phyloP scores from a whole-genome alignment of 257 asterid species.

The Nicotiana undulata region DNA sequence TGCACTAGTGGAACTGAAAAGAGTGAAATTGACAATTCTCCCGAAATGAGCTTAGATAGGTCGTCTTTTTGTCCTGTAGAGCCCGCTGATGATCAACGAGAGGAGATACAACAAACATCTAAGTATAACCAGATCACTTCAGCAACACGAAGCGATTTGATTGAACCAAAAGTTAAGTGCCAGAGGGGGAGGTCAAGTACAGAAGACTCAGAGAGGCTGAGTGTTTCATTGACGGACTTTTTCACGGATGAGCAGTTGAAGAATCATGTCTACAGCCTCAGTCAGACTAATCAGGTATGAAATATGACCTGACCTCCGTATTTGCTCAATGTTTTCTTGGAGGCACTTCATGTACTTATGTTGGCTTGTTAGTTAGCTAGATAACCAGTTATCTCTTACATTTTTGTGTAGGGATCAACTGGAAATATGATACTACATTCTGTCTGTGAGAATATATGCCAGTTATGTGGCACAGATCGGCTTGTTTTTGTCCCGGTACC shows the following conservation, averaged over 20 bases:
- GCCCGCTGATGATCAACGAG: constrained; percentile 9
- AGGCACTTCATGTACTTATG: neutral
- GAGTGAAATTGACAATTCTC: constrained; percentile 15
- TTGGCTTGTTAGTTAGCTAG: neutral
- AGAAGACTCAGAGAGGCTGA: constrained; percentile 25
- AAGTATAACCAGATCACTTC: constrained; percentile 11
- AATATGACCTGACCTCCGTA: neutral
- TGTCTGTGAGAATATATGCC: constrained; percentile 40
- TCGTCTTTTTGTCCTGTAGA: constrained; percentile 14
- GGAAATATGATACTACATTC: constrained; percentile 8
- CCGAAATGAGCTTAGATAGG: constrained; percentile 18
- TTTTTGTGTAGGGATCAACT: constrained; percentile 14
- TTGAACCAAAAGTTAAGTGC: constrained; percentile 14
- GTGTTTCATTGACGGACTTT: constrained; percentile 56
- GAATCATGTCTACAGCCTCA: constrained; percentile 50
- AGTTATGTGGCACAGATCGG: constrained; percentile 34
- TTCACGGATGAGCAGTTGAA: constrained; percentile 52
- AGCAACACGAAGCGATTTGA: constrained; percentile 15
- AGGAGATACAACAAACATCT: constrained; percentile 16
- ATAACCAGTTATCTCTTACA: neutral
- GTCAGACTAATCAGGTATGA: constrained; percentile 37
- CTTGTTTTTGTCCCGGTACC: constrained; percentile 37
- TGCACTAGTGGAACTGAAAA: constrained; percentile 2
- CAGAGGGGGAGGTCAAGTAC: constrained; percentile 1
- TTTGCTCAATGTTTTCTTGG: neutral